A percentile compares a stretch with the other conserved stretches of the same genome.
These are phyloP conservation scores for Parathielavia hyrcaniae DNA, from an alignment of 495 filamentous ascomycete genomes.

Conservation along the genomic window DNA sequence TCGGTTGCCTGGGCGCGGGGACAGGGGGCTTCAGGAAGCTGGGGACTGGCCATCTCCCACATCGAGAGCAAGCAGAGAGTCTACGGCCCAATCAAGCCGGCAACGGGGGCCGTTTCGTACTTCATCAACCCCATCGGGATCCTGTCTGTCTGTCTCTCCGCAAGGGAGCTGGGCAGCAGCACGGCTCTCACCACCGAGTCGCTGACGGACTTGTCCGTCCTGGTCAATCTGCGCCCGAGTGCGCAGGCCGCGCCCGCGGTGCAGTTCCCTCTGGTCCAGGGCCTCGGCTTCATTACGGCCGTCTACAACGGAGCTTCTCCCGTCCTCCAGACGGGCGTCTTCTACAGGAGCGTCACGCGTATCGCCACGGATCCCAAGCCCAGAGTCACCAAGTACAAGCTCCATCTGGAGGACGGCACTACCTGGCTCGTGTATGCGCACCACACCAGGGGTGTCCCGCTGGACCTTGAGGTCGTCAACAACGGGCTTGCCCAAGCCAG, in stretches of 20 bases:
- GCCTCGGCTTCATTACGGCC: slow-evolving; percentile 81
- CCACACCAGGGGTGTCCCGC: slow-evolving; percentile 41
- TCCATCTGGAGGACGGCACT: slow-evolving; percentile 62
- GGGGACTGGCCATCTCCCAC: slow-evolving; percentile 71
- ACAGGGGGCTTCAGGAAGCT: slow-evolving; percentile 57
- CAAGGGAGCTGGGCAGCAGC: slow-evolving; percentile 56
- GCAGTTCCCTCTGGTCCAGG: slow-evolving; percentile 79
- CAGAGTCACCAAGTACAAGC: slow-evolving; percentile 72
- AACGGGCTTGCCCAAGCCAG: slow-evolving; percentile 40
- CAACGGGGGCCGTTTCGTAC: slow-evolving; percentile 56
- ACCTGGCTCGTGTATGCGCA: slow-evolving; percentile 78
- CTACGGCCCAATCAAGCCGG: slow-evolving; percentile 46
- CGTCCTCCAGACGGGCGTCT: slow-evolving; percentile 63
- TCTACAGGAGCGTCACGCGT: slow-evolving; percentile 62
- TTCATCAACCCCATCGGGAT: slow-evolving; percentile 80
- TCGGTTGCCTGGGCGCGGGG: slow-evolving; percentile 72
- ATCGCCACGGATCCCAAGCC: slow-evolving; percentile 48
- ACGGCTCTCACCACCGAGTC: slow-evolving; percentile 59
- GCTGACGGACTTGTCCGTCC: slow-evolving; percentile 62
- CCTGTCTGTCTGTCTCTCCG: slow-evolving; percentile 72
- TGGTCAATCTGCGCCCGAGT: slow-evolving; percentile 57
- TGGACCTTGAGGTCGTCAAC: slow-evolving; percentile 44
- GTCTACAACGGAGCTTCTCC: slow-evolving; percentile 67
- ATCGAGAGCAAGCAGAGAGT: slow-evolving; percentile 58
- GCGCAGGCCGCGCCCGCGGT: slow-evolving; percentile 49